Conservation (phyloP, 2,329 filamentous ascomycete species). For the Hymenoscyphus fructigenus region DNA sequence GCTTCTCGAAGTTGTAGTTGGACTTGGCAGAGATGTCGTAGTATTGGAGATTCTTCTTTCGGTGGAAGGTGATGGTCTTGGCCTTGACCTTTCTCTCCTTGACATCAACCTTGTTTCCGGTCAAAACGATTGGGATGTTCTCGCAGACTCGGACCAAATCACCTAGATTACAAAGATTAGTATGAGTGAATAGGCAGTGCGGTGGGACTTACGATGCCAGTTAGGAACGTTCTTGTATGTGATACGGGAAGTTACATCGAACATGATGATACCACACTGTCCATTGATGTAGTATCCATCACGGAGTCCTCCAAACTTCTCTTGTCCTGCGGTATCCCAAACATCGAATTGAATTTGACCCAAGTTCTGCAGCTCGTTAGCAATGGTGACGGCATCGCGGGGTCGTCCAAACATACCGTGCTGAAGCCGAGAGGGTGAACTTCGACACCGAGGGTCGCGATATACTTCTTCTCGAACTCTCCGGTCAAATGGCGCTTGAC, state of each 20-base stretch:
- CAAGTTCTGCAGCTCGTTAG: constrained; percentile 65
- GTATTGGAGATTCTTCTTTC: constrained; percentile 99
- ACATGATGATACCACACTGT: constrained; percentile 99
- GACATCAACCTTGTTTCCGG: constrained; percentile 99
- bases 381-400: constrained; percentile 19
- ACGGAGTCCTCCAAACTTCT: constrained; percentile 99
- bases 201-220: constrained; percentile 86
- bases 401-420: constrained; percentile 68
- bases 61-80: constrained; percentile 99
- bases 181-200: background rate
- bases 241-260: constrained; percentile 98
- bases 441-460: constrained; percentile 98
- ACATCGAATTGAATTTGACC: constrained; percentile 98
- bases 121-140: constrained; percentile 97
- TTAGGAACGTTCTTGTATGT: constrained; percentile 99
- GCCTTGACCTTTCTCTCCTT: constrained; percentile 99
- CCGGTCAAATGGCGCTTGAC: constrained; percentile 99
- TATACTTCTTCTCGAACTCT: constrained; percentile 99
- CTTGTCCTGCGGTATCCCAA: constrained; percentile 98
- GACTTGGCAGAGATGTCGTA: constrained; percentile 99
- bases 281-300: constrained; percentile 99
- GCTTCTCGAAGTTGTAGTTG: constrained; percentile 99
- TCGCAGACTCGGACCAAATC: constrained; percentile 99
- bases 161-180: constrained; percentile 53
- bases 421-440: constrained; percentile 98